Base-by-base conservation (phyloP, 2,329 filamentous ascomycete genomes). In the Pyricularia sp. region DNA sequence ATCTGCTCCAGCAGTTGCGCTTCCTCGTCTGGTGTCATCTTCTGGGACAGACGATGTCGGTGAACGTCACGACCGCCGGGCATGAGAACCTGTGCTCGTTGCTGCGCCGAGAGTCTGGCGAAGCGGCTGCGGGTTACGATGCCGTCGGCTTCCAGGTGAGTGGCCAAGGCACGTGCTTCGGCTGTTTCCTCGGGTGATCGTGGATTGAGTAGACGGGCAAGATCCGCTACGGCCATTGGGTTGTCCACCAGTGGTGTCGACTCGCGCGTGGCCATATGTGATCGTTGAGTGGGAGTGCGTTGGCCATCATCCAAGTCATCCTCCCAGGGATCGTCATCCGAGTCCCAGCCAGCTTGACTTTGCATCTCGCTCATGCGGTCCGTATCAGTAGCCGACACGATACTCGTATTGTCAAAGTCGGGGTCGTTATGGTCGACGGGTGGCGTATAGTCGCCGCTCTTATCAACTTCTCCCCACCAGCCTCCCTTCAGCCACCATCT, bases 91-190 rank as follows among this genome's bases (percentile, higher is more conserved):
- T 85, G 85, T 0, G 87, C 84, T 62, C 89, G 85, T 65, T 92
- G 88, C 26, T 83, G 81, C 69, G 90, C 86, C 63, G 88, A 79
- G 68, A 88, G 81, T 57, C 84, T 84, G 60, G 82, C 83, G 76
- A 90, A 97, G 62, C 85, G 86, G 16, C 90, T 90, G 55, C 94
- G 87, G 1, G 94, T 99, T 77, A 97, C 81, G 65, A 93, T 87
- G 24, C 81, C 82, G 30, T 87, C 80, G 66, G 85, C 87, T 65
- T 83, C 80, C 1, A 97, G 81, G 73, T 96, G 93, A 0, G 90
- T 88, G 5, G 93, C 88, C 1, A 97, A 82, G 1, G 92, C 83
- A 64, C 85, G 84, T 0, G 94, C 93, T 76, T 96, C 90, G 64
- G 92, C 86, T 53, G 87, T 86, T 68, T 96, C 89, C 67, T 93